Conservation (phyloP, 2,329 filamentous ascomycete genomes). For the Verticillium tricorpus region DNA sequence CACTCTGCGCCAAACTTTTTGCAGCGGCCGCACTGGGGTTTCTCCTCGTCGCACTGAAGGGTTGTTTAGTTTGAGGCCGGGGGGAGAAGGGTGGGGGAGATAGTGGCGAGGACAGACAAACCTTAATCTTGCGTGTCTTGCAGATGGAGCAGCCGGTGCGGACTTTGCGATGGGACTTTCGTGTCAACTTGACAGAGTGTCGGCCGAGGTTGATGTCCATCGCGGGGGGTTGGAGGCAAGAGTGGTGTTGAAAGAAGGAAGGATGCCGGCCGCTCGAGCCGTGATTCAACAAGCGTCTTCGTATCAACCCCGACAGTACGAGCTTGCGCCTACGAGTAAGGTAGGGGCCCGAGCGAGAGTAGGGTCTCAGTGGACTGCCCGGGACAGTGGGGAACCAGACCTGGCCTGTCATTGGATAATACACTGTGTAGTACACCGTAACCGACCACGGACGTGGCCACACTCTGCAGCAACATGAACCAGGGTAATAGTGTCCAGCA, state of each 20-base stretch:
- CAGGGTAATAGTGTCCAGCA: no score
- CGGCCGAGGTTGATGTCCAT: neutral
- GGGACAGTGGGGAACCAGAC: no score
- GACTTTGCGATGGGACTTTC: neutral
- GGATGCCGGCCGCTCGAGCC: neutral
- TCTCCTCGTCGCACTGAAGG: slow-evolving; percentile 1
- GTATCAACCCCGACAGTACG: neutral
- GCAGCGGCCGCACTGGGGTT: neutral
- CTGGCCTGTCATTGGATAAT: neutral
- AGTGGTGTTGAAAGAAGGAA: neutral
- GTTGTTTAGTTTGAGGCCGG: neutral
- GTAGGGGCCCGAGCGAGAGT: no score
- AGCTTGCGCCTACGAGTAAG: neutral
- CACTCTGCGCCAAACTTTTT: neutral
- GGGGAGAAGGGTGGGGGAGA: neutral
- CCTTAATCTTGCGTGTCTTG: slow-evolving; percentile 1
- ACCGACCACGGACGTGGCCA: no score
- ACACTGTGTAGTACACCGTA: neutral
- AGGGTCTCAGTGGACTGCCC: no score
- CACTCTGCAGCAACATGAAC: no score
- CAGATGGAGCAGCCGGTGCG: neutral
- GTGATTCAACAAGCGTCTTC: neutral
- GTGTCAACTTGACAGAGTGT: neutral
- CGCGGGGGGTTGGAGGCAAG: neutral
- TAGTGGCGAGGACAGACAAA: neutral